Base-by-base conservation (phyloP, 2,329 filamentous ascomycete genomes). In the Curvularia lunata region DNA sequence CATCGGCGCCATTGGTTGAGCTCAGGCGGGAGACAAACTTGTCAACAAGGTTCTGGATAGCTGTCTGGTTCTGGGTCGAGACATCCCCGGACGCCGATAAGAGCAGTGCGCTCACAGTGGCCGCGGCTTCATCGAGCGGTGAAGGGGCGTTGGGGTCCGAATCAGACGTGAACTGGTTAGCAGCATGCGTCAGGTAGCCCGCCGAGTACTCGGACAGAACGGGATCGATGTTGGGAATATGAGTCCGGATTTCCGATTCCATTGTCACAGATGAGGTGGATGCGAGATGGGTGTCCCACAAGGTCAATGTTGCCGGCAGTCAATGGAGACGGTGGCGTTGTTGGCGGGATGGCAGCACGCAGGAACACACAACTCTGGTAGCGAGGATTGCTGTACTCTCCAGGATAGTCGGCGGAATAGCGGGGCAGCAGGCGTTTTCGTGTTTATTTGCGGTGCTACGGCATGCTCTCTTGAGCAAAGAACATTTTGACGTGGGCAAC, bases 121-220 rank as follows among this genome's bases (percentile, higher is more conserved):
- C 83, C 47, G 92, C 92, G 48, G 95, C 95, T 76, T 98, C 93
- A 60, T 86, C 85, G 58, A 99, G 82, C 10, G 93, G 93, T 4
- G 91, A 91, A 54, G 84, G 80, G n/a, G 81, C 87, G 63, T 85
- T 83, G 38, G 85, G 74, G 63, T 96, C 92, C 51, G 80, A 79
- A 63, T 96, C 92, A 50, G 88, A 86, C 59, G 87, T 83, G 83
- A 91, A 96, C 50, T 90, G 84, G 65, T 89, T 93, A 47, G 93
- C 95, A 48, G 95, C 95, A 83, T 99, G 94, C 72, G 88, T 92
- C 68, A 99, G 84, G 76, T 98, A 99, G 56, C 95, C 95, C 65
- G 92, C 91, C 42, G 92, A 95, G 79, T 97, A 97, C 79, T 96
- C 91, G 48, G 92, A 93, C 66, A 97, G 83, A 62, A 96, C 85